phyloP scores from a whole-genome alignment of 805 yeast species.

The Metschnikowia shivogae region DNA sequence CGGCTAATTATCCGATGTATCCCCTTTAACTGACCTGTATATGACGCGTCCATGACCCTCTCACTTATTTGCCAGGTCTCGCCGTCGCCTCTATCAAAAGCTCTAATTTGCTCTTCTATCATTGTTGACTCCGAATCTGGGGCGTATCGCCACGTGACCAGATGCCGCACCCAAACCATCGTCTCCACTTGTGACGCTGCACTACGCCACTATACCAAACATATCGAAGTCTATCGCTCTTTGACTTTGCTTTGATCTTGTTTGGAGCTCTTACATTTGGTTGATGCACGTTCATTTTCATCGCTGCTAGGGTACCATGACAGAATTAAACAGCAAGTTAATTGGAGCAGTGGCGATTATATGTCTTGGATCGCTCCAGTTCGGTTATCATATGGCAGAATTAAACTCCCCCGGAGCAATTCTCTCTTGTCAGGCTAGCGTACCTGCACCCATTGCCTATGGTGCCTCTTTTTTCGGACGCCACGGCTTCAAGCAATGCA shows the following conservation, averaged over 20 bases:
- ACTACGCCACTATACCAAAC: no score
- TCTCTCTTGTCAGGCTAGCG: conserved; percentile 49
- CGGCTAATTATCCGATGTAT: no score
- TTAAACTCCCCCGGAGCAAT: conserved; percentile 82
- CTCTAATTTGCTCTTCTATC: no score
- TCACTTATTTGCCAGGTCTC: no score
- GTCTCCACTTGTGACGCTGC: neutral
- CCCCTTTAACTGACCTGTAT: no score
- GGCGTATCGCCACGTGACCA: conserved; percentile 3
- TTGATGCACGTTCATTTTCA: no score
- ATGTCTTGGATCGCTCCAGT: conserved; percentile 79
- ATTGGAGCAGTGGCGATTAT: conserved; percentile 49
- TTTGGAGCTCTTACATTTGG: no score
- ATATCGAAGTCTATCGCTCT: neutral
- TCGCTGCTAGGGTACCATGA: neutral
- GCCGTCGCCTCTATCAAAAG: no score
- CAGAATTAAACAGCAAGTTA: conserved; percentile 27
- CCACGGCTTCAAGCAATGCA: conserved; percentile 47
- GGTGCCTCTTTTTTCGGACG: conserved; percentile 37
- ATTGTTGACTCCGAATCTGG: neutral
- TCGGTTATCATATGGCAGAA: conserved; percentile 94
- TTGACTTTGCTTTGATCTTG: neutral
- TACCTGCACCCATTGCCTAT: conserved; percentile 32
- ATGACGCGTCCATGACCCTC: no score
- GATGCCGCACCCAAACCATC: conserved; percentile 1